These are phyloP conservation scores for Dactylellina leptospora DNA, from an alignment of 2,329 filamentous ascomycete genomes.

Conservation along the genomic window DNA sequence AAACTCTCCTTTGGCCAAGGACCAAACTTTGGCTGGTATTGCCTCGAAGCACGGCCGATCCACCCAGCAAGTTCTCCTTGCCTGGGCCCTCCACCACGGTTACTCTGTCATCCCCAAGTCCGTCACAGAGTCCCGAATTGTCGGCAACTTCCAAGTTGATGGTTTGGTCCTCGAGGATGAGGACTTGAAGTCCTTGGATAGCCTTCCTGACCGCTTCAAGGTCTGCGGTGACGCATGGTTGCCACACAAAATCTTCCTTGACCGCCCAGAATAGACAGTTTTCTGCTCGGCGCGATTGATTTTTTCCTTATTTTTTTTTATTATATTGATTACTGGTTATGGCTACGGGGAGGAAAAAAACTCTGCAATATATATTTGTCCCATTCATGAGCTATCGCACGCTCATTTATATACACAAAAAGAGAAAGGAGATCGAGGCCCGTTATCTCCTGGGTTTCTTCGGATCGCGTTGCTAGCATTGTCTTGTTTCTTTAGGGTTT, in stretches of 20 bases:
- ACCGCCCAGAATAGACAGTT: conserved; percentile 71
- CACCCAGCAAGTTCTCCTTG: conserved; percentile 77
- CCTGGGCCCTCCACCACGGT: conserved; percentile 82
- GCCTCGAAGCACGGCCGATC: conserved; percentile 74
- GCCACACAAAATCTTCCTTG: conserved; percentile 82
- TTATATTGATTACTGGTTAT: conserved; percentile 17
- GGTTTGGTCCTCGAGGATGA: conserved; percentile 77
- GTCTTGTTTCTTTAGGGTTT: conserved; percentile 35
- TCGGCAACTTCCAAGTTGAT: conserved; percentile 78
- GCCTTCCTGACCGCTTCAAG: conserved; percentile 80
- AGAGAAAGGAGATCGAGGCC: conserved; percentile 14
- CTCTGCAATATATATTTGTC: conserved; percentile 21
- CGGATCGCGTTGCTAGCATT: conserved; percentile 21
- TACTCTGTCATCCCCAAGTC: conserved; percentile 88
- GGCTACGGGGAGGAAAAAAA: conserved; percentile 10
- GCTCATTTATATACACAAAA: conserved; percentile 51
- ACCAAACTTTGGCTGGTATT: conserved; percentile 70
- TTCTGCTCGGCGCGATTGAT: neutral
- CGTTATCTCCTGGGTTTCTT: conserved; percentile 13
- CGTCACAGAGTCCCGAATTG: conserved; percentile 76
- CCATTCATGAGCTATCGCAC: conserved; percentile 50
- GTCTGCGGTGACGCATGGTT: conserved; percentile 71
- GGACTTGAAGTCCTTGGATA: conserved; percentile 74
- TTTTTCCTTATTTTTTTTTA: conserved; percentile 24
- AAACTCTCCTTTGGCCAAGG: conserved; percentile 74